Base-by-base conservation (phyloP, 163 green algal species). In the Scenedesmus sp. region DNA sequence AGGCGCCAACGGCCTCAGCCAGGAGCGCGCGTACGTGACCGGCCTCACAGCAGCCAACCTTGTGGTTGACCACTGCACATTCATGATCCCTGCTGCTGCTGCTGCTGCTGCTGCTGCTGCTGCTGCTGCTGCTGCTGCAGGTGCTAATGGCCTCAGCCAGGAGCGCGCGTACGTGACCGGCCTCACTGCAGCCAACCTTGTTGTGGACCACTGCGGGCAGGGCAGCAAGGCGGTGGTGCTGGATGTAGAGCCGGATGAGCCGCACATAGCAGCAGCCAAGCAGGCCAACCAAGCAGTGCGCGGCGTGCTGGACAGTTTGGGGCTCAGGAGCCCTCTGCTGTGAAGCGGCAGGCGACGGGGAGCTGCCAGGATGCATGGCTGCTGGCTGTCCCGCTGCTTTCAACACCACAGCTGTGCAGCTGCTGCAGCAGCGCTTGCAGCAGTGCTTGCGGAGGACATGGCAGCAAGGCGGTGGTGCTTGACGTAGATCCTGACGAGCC, bases 141-240 rank as follows among this genome's bases (percentile, higher is more conserved):
- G 85, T 52, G 97, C 97, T 16, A 98, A 99, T 84, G 97, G 97
- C 1, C 94, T 99, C 15, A 85, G 83, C 46, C 97, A 99, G 96
- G 97, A 99, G 93, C 96, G 98, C 0, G 98, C 98, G 0, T 99
- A 97, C 70, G 97, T 99, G 57, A 99, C 96, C 2, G 98, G 98
- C 0, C 94, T 99, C 56, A 92, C 88, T 9, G 98, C 98, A 15
- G 98, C 98, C 20, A 99, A 99, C 94, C 92, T 98, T 55, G 97
- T 98, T 20, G 87, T 99, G 0, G 46, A 94, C 12, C 62, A 90
- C 0, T 93, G 98, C 70, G 94, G 94, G 2, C 57, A 92, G 13
- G 97, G 97, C 2, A 2, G 73, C n/a, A 91, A 73, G 0, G 97
- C 96, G 9, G 20, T 88, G n/a, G 88, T 96, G 55, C 87, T 96